Evolutionary conservation across 2,329 filamentous ascomycete species (phyloP).

Genomic region (Colletotrichum cereale): DNA sequence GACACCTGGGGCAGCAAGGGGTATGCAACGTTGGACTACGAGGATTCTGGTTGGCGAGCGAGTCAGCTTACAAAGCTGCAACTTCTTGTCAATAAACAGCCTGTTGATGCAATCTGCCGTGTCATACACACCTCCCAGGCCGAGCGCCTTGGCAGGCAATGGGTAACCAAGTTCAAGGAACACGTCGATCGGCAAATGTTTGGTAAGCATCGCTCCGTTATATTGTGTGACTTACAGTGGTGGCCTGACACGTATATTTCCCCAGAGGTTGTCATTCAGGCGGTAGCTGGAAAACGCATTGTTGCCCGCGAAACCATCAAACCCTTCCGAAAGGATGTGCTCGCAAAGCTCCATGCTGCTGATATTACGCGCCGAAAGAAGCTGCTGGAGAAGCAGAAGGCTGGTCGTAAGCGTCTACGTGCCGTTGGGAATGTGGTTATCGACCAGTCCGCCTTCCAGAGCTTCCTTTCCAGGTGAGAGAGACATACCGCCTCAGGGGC

Average conservation of each 20-base stretch:
- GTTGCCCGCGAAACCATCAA: slow-evolving; percentile 95
- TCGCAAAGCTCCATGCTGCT: slow-evolving; percentile 91
- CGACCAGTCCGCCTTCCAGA: slow-evolving; percentile 95
- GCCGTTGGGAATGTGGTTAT: slow-evolving; percentile 94
- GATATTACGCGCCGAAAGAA: slow-evolving; percentile 88
- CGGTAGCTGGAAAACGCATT: slow-evolving; percentile 83
- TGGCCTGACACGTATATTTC: not conserved
- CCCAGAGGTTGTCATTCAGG: slow-evolving; percentile 90
- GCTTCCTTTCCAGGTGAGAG: slow-evolving; percentile 82
- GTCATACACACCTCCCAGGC: slow-evolving; percentile 87
- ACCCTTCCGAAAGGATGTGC: slow-evolving; percentile 94
- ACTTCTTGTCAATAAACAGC: slow-evolving; percentile 90
- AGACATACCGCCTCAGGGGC: too few species aligned
- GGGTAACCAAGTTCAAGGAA: slow-evolving; percentile 97
- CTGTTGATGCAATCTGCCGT: slow-evolving; percentile 94
- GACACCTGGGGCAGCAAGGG: slow-evolving; percentile 70
- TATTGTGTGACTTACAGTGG: not conserved
- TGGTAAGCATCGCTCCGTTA: slow-evolving; percentile 50
- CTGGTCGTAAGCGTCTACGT: slow-evolving; percentile 88
- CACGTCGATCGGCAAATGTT: slow-evolving; percentile 98
- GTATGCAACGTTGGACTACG: slow-evolving; percentile 96
- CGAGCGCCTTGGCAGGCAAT: slow-evolving; percentile 83
- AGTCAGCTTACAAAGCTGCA: slow-evolving; percentile 90
- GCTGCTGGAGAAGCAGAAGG: slow-evolving; percentile 95
- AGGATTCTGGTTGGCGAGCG: slow-evolving; percentile 88